phyloP scores from a whole-genome alignment of 192 early-diverging fungal species.

The Coemansia sp. region DNA sequence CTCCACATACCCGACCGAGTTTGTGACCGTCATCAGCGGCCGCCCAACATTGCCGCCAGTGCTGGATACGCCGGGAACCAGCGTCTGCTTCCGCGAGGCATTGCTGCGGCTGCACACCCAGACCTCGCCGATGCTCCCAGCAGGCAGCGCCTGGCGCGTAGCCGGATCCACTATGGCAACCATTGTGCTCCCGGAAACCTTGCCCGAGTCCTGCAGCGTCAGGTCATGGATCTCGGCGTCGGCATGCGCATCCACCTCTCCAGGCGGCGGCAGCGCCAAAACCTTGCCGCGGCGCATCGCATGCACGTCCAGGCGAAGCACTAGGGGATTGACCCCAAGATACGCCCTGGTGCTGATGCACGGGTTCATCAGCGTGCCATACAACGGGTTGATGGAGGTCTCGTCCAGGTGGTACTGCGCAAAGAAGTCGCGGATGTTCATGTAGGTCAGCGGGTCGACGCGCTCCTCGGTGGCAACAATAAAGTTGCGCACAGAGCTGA shows the following conservation, averaged over 20 bases:
- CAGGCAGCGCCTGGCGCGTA: constrained; percentile 65
- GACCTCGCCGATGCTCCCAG: constrained; percentile 78
- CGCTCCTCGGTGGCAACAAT: constrained; percentile 62
- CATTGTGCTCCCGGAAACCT: constrained; percentile 75
- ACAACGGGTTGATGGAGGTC: constrained; percentile 68
- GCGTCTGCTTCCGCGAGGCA: constrained; percentile 31
- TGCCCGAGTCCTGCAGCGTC: constrained; percentile 69
- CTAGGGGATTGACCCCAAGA: constrained; percentile 69
- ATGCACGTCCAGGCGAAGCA: constrained; percentile 63
- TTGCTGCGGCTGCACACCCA: constrained; percentile 69
- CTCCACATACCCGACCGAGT: constrained; percentile 50
- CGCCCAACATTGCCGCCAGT: constrained; percentile 2
- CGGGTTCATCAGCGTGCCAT: constrained; percentile 75
- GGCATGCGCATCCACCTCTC: constrained; percentile 16
- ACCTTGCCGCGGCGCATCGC: constrained; percentile 67
- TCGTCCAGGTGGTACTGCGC: constrained; percentile 64
- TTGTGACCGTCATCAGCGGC: constrained; percentile 15
- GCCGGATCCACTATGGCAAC: constrained; percentile 82
- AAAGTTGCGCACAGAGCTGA: constrained; percentile 61
- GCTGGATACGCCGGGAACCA: constrained; percentile 3
- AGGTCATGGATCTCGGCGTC: constrained; percentile 57
- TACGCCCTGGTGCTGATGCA: constrained; percentile 80
- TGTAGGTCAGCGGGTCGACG: constrained; percentile 50
- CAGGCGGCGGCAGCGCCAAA: constrained; percentile 48
- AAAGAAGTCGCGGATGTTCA: constrained; percentile 60